Evolutionary conservation across 2,329 filamentous ascomycete genomes (phyloP), one percentile per base, ranked within the genome.

Genomic region (Akanthomyces lecanii): DNA sequence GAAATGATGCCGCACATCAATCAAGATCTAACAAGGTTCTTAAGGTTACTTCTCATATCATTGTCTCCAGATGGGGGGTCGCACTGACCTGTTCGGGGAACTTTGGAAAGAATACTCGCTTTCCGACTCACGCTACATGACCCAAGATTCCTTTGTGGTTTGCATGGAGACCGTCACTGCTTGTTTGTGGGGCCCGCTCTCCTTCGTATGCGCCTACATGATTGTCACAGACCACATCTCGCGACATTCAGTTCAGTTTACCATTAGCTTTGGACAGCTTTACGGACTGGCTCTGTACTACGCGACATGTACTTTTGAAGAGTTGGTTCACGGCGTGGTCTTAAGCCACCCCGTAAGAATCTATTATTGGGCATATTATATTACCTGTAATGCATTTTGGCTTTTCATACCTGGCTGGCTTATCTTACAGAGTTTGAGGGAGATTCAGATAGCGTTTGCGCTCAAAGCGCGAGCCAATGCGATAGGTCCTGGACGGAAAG

Each of bases 41-140:
- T 62, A 68, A 75, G 75, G 78, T 48, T 79, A 80, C 69, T 80
- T 78, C 66, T 74, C 74, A 3, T 67, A 72, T 56, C 73, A 79
- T 67, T 70, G 72, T 23, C 65, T 66, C 36, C 60, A 64, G 48
- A 74, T 81, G 63, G 73, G 71, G 14, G 64, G 71, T 5, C 68
- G 67, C 33, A 65, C 70, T 38, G 67, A 74, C 67, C 63, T 79
- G 8, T 75, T 81, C 52, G 78, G 74, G 6, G 77, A 82, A 67
- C 69, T 79, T 1, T 82, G 79, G 79, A 82, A 81, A 65, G 79
- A 81, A 65, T 81, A 81, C 69, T 75, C 79, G 3, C 71, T 80
- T 23, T 78, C 77, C 3, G 79, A 81, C 68, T 80, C 78, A 47
- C 74, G 79, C 62, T 82, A 81, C 67, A 69, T 81, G 51, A 78